Percentiles rank a stretch among this genome's conserved stretches.
phyloP scores from a whole-genome alignment of 495 filamentous ascomycete species.

The Umbilicaria muhlenbergii region DNA sequence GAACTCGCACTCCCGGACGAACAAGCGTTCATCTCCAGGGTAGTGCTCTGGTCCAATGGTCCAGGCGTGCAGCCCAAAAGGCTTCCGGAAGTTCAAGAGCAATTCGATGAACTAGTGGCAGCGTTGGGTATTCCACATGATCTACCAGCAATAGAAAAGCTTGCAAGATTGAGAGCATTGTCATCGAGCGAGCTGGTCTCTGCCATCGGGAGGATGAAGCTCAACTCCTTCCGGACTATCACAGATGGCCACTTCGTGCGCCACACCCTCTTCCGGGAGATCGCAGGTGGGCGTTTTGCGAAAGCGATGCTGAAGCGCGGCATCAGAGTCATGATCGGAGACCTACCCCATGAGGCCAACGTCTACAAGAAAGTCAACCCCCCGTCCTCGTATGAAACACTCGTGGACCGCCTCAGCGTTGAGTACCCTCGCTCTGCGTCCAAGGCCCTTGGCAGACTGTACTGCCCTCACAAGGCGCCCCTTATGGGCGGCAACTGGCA shows the following conservation, averaged over 20 bases:
- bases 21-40: conserved; percentile 25
- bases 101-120: conserved; percentile 39
- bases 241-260: conserved; percentile 34
- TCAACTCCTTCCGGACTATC: conserved; percentile 39
- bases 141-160: conserved; percentile 25
- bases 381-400: conserved; percentile 20
- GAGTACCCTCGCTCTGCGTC: conserved; percentile 34
- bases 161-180: conserved; percentile 27
- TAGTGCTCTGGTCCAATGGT: conserved; percentile 39
- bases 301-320: conserved; percentile 23
- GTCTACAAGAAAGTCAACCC: conserved; percentile 32
- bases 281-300: conserved; percentile 35
- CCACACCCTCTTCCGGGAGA: conserved; percentile 24
- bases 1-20: conserved; percentile 29
- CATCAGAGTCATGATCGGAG: conserved; percentile 36
- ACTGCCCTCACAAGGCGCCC: conserved; percentile 25
- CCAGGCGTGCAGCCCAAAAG: conserved; percentile 38
- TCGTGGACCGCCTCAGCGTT: conserved; percentile 31
- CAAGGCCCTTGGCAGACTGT: conserved; percentile 24
- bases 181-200: conserved; percentile 24
- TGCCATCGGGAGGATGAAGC: conserved; percentile 20
- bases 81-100: conserved; percentile 29
- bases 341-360: conserved; percentile 37
- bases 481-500: conserved; percentile 24
- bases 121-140: conserved; percentile 27